Evolutionary conservation across 306 rosid species (phyloP).

Genomic region (Vachellia collinsii): DNA sequence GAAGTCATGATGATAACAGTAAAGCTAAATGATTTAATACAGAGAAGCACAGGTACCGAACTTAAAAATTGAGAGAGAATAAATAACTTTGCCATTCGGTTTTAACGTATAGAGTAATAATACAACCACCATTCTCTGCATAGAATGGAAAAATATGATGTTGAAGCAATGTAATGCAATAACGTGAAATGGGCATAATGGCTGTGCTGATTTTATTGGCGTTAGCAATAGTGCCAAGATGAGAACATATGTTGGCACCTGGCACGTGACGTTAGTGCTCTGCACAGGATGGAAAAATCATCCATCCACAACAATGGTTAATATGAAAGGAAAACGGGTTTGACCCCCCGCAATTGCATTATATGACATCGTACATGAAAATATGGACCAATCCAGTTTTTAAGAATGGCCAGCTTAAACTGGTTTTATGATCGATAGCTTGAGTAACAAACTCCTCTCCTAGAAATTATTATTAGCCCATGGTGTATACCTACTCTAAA

Average conservation of each 20-base stretch:
- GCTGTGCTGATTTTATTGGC: not conserved
- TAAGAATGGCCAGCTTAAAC: conserved; percentile 37
- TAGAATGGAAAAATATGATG: not conserved
- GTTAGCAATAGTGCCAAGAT: not conserved
- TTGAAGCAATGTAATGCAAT: not conserved
- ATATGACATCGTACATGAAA: not conserved
- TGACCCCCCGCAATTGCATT: conserved; percentile 14
- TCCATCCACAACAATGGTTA: not conserved
- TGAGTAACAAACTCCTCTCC: conserved; percentile 35
- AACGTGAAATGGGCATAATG: not conserved
- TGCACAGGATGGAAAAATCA: not conserved
- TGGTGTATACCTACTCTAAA: conserved; percentile 40
- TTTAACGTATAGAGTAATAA: too few relatives aligned
- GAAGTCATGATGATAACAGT: too few relatives aligned
- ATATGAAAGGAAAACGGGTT: not conserved
- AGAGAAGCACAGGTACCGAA: too few relatives aligned
- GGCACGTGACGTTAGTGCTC: not conserved
- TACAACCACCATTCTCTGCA: too few relatives aligned
- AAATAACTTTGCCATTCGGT: too few relatives aligned
- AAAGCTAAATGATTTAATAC: too few relatives aligned
- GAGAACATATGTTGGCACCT: not conserved
- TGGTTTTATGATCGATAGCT: conserved; percentile 30
- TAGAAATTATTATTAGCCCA: conserved; percentile 38
- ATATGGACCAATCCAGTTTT: conserved; percentile 27
- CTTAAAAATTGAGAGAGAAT: too few relatives aligned